phyloP scores from a whole-genome alignment of 306 rosid species.

The Gleditsia sinensis region DNA sequence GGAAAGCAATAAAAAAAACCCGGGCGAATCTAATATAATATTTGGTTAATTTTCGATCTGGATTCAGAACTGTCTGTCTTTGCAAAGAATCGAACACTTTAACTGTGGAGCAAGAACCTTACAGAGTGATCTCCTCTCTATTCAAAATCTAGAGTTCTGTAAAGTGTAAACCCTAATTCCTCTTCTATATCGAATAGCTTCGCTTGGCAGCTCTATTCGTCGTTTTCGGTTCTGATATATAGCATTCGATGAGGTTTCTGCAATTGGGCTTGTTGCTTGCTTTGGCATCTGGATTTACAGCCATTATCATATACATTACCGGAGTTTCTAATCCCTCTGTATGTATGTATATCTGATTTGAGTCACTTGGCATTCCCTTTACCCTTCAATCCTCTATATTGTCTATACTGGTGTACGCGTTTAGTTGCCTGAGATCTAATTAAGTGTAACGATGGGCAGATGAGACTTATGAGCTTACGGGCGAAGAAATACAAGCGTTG shows the following conservation, averaged over 20 bases:
- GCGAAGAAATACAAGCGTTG: constrained; percentile 72
- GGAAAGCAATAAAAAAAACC: no score
- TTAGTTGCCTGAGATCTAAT: constrained; percentile 12
- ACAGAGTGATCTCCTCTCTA: background rate
- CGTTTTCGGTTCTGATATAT: background rate
- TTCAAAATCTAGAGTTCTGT: constrained; percentile 9
- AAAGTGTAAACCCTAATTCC: constrained; percentile 28
- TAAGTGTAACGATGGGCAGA: constrained; percentile 37
- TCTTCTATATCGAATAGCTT: background rate
- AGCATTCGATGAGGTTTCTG: constrained; percentile 45
- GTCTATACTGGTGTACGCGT: background rate
- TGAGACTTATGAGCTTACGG: constrained; percentile 50
- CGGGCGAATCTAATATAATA: no score
- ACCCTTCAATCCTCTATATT: background rate
- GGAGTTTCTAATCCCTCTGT: constrained; percentile 54
- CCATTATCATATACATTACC: constrained; percentile 46
- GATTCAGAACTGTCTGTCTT: background rate
- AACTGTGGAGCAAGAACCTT: background rate
- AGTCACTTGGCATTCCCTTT: background rate
- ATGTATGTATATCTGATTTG: constrained; percentile 43
- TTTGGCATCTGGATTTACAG: constrained; percentile 54
- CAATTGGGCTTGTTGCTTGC: constrained; percentile 45
- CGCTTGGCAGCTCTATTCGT: background rate
- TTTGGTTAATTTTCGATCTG: background rate
- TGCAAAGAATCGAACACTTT: background rate